phyloP scores from a whole-genome alignment of 306 rosid genomes.

The Erythrophleum fordii region DNA sequence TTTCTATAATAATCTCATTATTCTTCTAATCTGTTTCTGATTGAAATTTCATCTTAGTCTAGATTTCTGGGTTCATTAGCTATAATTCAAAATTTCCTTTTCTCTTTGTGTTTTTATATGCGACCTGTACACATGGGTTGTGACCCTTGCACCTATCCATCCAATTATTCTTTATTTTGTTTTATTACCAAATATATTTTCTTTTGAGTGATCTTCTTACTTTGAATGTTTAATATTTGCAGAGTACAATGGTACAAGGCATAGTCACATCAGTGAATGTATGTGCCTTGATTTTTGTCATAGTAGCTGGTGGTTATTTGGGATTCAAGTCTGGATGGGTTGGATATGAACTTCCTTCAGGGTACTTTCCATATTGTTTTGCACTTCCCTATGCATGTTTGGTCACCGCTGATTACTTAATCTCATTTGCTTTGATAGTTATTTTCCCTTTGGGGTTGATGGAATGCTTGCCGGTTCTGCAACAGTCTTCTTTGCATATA shows the following conservation, averaged over 20 bases:
- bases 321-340: slow-evolving; percentile 94
- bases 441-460: slow-evolving; percentile 87
- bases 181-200: slow-evolving; percentile 10
- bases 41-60: slow-evolving; percentile 2
- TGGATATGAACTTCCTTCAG: slow-evolving; percentile 84
- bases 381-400: neutral
- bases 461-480: slow-evolving; percentile 99
- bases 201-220: slow-evolving; percentile 1
- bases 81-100: neutral
- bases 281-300: slow-evolving; percentile 82
- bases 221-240: slow-evolving; percentile 44
- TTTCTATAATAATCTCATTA: slow-evolving; percentile 8
- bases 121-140: neutral
- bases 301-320: slow-evolving; percentile 75
- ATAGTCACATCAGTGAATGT: slow-evolving; percentile 74
- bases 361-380: slow-evolving; percentile 56
- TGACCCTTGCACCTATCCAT: slow-evolving; percentile 6
- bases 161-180: neutral
- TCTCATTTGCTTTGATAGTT: slow-evolving; percentile 53
- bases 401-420: slow-evolving; percentile 17
- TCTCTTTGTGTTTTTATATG: neutral
- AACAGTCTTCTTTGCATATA: slow-evolving; percentile 84
- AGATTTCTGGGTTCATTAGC: neutral
- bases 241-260: slow-evolving; percentile 82
- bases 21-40: neutral